A percentile compares a stretch with the other conserved stretches of the same genome.
Evolutionary conservation across 176 grass and related monocot genomes (phyloP).

Genomic region (Olyra latifolia): DNA sequence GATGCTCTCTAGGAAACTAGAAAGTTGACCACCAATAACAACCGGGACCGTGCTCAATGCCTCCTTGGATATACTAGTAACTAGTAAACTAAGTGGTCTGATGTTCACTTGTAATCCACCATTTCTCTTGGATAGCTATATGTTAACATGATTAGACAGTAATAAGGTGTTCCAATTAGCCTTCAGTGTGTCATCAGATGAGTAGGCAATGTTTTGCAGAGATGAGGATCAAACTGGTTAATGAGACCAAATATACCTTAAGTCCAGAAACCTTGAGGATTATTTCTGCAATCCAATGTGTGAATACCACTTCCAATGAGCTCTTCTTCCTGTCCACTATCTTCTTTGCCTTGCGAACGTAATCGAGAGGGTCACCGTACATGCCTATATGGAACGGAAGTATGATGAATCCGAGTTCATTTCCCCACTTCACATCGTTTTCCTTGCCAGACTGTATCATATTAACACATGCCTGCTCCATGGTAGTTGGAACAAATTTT

Average conservation of each 20-base stretch:
- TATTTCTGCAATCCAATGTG: constrained; percentile 49
- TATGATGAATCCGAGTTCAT: constrained; percentile 64
- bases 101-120: background rate
- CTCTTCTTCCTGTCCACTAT: constrained; percentile 75
- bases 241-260: constrained; percentile 41
- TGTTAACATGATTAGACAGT: background rate
- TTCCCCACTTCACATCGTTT: constrained; percentile 56
- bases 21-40: background rate
- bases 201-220: background rate
- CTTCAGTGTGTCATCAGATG: background rate
- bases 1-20: background rate
- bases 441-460: constrained; percentile 55
- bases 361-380: constrained; percentile 62
- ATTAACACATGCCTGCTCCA: constrained; percentile 60
- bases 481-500: background rate
- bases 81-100: background rate
- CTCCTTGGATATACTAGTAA: background rate
- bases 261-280: constrained; percentile 66
- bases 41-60: background rate
- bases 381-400: constrained; percentile 49
- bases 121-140: constrained; percentile 11
- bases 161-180: background rate
- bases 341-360: constrained; percentile 66
- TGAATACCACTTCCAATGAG: constrained; percentile 68
- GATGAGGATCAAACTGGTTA: background rate